Evolutionary conservation across 116 monocot species (phyloP).

Genomic region (Posidonia oceanica): DNA sequence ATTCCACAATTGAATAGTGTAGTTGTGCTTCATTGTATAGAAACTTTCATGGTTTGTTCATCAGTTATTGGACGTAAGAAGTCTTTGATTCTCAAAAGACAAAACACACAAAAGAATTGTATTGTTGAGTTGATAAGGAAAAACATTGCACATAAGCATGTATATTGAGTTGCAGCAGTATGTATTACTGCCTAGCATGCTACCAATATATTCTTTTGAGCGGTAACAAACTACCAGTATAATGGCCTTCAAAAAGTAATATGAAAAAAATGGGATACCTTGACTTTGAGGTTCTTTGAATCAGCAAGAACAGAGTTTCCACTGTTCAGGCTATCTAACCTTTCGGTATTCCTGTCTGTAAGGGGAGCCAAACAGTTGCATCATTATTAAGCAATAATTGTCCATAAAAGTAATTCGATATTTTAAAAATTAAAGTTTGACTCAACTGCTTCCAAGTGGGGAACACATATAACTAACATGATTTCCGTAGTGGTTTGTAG

Average conservation of each 20-base stretch:
- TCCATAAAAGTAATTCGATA: too few species aligned
- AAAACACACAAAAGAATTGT: too few species aligned
- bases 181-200: neutral
- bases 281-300: constrained; percentile 2
- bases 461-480: too few species aligned
- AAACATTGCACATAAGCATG: neutral
- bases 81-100: too few species aligned
- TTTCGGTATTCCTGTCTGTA: constrained; percentile 9
- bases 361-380: neutral
- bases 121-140: too few species aligned
- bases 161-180: neutral
- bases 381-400: too few species aligned
- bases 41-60: neutral
- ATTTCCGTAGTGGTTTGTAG: too few species aligned
- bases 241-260: too few species aligned
- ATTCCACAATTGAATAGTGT: neutral
- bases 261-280: constrained; percentile 4
- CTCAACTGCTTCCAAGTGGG: too few species aligned
- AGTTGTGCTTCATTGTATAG: neutral
- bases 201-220: neutral
- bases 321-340: neutral
- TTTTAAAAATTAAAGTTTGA: too few species aligned
- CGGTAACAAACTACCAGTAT: too few species aligned
- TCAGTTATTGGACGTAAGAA: neutral
- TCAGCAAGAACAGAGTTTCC: neutral